A percentile compares a stretch with the other conserved stretches of the same genome.
Conservation (phyloP, 2,329 filamentous ascomycete genomes). For the Neurospora sp. region DNA sequence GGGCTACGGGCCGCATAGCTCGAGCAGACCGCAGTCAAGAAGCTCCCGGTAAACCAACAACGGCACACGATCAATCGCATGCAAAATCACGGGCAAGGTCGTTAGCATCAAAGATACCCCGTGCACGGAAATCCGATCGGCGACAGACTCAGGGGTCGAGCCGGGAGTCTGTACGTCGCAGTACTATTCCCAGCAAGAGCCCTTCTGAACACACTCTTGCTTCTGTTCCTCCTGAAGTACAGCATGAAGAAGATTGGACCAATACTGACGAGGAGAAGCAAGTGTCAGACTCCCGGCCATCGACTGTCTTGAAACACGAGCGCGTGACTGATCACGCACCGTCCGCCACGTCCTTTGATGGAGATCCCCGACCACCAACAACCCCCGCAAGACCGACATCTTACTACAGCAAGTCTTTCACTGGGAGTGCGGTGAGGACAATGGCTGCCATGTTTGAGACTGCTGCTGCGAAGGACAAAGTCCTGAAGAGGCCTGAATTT, state of each 20-base stretch:
- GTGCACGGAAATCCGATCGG: neutral
- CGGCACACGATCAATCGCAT: neutral
- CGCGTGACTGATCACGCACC: neutral
- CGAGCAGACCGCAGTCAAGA: neutral
- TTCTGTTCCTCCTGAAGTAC: neutral
- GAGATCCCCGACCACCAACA: neutral
- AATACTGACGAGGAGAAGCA: neutral
- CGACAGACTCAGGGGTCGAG: neutral
- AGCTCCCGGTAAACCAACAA: neutral
- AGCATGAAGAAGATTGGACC: neutral
- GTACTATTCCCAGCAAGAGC: neutral
- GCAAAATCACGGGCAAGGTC: neutral
- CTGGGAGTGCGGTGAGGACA: slow-evolving; percentile 31
- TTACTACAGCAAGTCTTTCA: neutral
- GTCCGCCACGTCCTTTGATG: neutral
- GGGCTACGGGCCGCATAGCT: neutral
- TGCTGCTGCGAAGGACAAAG: slow-evolving; percentile 16
- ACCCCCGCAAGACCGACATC: neutral
- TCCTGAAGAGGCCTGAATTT: slow-evolving; percentile 9
- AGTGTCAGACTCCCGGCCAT: neutral
- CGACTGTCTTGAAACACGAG: neutral
- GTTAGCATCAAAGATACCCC: neutral
- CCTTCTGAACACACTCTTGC: neutral
- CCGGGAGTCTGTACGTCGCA: neutral
- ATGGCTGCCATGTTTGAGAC: slow-evolving; percentile 45